These are phyloP conservation scores for Plantago major DNA, from an alignment of 257 asterid genomes.

Conservation along the genomic window DNA sequence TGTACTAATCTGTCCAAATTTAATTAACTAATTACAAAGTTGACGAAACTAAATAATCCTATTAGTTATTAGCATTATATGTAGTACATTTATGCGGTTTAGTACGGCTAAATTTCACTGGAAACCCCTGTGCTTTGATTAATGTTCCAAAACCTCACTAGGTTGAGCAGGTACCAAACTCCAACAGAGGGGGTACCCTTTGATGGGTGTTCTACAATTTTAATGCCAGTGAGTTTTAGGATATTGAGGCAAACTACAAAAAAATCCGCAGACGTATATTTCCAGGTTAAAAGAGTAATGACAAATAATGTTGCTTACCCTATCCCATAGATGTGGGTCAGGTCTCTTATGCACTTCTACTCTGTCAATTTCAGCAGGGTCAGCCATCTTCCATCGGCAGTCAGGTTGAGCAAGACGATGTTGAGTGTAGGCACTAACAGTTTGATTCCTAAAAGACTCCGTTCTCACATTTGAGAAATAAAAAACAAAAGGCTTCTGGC, in stretches of 20 bases:
- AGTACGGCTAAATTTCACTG: not conserved
- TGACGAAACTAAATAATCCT: conserved; percentile 6
- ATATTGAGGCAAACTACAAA: too few species aligned
- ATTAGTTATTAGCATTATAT: conserved; percentile 12
- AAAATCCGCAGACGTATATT: too few species aligned
- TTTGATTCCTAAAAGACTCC: conserved; percentile 31
- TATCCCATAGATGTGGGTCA: conserved; percentile 67
- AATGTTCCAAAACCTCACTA: too few species aligned
- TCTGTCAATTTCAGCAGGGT: conserved; percentile 44
- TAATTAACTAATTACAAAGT: not conserved
- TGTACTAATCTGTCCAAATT: not conserved
- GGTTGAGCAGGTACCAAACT: too few species aligned
- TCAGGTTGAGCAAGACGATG: conserved; percentile 44
- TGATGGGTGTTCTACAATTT: too few species aligned
- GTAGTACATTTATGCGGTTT: too few species aligned
- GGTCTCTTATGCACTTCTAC: conserved; percentile 58
- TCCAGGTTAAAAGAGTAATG: too few species aligned
- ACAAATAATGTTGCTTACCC: conserved; percentile 36
- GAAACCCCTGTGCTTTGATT: too few species aligned
- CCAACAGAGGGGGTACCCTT: too few species aligned
- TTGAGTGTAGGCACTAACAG: conserved; percentile 42
- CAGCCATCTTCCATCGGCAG: conserved; percentile 63
- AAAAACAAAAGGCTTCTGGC: conserved; percentile 74
- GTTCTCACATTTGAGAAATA: conserved; percentile 46
- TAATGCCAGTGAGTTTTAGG: too few species aligned